Evolutionary conservation across 1,139 yeast genomes (phyloP).

Genomic region (Suhomyces guaymorum): DNA sequence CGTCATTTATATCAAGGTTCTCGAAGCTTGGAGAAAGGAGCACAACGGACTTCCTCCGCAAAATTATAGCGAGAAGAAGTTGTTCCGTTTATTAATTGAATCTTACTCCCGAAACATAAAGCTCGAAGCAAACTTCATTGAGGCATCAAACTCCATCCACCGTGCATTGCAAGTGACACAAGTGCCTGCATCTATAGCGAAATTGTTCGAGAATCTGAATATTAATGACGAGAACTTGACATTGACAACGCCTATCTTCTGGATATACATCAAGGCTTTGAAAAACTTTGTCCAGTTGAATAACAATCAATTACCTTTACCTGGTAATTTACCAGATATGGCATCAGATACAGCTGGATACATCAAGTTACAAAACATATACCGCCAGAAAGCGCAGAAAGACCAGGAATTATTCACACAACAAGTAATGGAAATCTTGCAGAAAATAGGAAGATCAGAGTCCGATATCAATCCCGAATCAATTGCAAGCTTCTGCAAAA

Average conservation of each 20-base stretch:
- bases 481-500: conserved; percentile 59
- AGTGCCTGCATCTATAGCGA: conserved; percentile 39
- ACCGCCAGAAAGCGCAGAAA: conserved; percentile 52
- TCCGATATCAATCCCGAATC: conserved; percentile 37
- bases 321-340: conserved; percentile 88
- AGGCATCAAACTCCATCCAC: conserved; percentile 61
- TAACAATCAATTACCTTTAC: conserved; percentile 58
- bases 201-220: conserved; percentile 31
- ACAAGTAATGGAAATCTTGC: conserved; percentile 31
- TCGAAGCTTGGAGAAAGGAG: conserved; percentile 43
- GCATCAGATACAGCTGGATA: conserved; percentile 71
- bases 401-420: conserved; percentile 49
- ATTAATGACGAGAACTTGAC: conserved; percentile 19
- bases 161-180: conserved; percentile 49
- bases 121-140: conserved; percentile 64
- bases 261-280: conserved; percentile 64
- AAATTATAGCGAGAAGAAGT: conserved; percentile 47
- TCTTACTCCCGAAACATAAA: conserved; percentile 36
- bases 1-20: conserved; percentile 60
- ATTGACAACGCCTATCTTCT: conserved; percentile 43
- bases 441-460: conserved; percentile 22
- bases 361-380: conserved; percentile 57
- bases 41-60: conserved; percentile 41
- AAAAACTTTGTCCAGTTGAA: conserved; percentile 45
- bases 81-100: conserved; percentile 45